Conservation (phyloP, 257 asterid species). For the Gentiana dahurica region DNA sequence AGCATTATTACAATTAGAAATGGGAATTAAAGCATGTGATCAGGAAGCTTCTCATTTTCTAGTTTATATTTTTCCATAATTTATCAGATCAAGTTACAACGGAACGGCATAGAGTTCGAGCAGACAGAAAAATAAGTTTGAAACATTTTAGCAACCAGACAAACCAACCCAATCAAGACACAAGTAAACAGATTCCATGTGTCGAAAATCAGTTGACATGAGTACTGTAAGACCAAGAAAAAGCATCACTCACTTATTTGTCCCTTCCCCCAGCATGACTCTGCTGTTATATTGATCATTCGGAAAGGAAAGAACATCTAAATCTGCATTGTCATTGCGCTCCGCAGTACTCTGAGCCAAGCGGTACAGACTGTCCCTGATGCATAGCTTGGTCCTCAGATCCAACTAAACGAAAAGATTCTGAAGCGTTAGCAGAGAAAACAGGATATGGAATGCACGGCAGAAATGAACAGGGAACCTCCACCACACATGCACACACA, state of each 20-base stretch:
- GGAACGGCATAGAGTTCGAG: no score
- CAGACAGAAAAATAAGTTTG: no score
- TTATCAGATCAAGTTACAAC: no score
- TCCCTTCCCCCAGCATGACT: slow-evolving; percentile 34
- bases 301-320: slow-evolving; percentile 18
- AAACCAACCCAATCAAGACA: background rate
- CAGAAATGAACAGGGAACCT: background rate
- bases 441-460: slow-evolving; percentile 1
- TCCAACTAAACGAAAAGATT: slow-evolving; percentile 58
- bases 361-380: slow-evolving; percentile 87
- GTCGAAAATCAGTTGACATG: no score
- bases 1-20: no score
- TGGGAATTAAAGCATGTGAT: no score
- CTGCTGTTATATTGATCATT: slow-evolving; percentile 36
- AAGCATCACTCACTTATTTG: slow-evolving; percentile 33
- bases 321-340: slow-evolving; percentile 36
- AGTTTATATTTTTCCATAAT: no score
- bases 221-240: background rate
- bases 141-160: background rate
- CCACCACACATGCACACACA: no score
- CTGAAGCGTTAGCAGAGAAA: slow-evolving; percentile 3
- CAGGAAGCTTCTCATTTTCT: no score
- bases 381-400: slow-evolving; percentile 65
- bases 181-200: no score
- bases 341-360: slow-evolving; percentile 81